Evolutionary conservation across 176 grass and related monocot species (phyloP), one percentile per base, ranked within the genome.

Genomic region (Elymus sibiricus): DNA sequence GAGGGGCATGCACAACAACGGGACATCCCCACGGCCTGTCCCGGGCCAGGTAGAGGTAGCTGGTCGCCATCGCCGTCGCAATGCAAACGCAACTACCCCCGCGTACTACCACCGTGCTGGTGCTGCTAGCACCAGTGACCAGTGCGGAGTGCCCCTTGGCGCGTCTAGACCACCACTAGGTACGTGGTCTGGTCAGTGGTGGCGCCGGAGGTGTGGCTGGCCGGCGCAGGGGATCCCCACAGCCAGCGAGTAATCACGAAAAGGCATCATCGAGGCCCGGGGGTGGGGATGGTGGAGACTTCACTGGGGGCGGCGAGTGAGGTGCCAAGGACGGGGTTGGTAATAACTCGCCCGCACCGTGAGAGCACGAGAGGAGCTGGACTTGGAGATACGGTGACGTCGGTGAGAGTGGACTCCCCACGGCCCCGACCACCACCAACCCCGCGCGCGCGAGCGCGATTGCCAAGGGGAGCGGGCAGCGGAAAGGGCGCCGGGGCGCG

Each of bases 381-480:
- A 72, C 21, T 0, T 71, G 37, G 67, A 39, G 17, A 21, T 17
- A 19, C 49, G 49, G 49, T 19, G 49, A 19, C 49, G 3, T 11
- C 25, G 31, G 72, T 19, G 37, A 34, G 5, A 44, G 53, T 11
- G 64, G 51, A 9, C 11, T 76, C 83, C 12, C 24, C 46, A 9
- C 37, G 21, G 37, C 29, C 85, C 89, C 53, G 79, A 74, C 84
- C 79, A 67, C 74, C 79, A 90, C 25, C 87, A 9, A 78, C 53
- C 73, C 62, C 49, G 46, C 46, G 46, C 31, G 31, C 78, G 59
- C 1, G 34, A 22, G 56, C 59, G 24, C 22, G 31, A 67, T 63
- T 68, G 64, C 88, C 49, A 26, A 37, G 32, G 55, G 55, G 73
- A 51, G 70, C 44, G 47, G 62, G 70, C 59, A 35, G 53, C 40